Base-by-base conservation (phyloP, 2,329 filamentous ascomycete species). In the Colletotrichum orbiculare region DNA sequence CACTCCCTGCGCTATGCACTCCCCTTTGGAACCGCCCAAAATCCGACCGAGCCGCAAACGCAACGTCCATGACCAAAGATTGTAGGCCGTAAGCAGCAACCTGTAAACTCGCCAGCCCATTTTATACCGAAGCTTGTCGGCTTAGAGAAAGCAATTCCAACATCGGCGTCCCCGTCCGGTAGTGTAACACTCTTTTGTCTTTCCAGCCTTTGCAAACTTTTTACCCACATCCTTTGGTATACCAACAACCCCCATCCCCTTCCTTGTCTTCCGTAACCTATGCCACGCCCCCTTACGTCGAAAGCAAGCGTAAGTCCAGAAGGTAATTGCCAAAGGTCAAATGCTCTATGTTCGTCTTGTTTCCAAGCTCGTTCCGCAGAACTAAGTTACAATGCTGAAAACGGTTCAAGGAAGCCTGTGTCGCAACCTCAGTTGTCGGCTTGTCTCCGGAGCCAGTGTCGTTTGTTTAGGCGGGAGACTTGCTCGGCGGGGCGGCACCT, bases 401-500 rank as follows among this genome's bases (percentile, higher is more conserved):
- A 69, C 68, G 64, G 69, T 70, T 70, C 67, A 70, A 70, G 67
- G 68, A 71, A 70, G 70, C 67, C 69, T 61, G 70, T 70, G 72
- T 68, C 72, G 67, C 70, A 63, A 67, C 69, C 67, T 63, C 53
- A 68, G 70, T 56, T 46, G 43, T 25, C n/a, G 35, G 50, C 13
- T 56, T 43, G 25, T 49, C 54, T 52, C 13, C 38, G 69, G 54
- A 60, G 52, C 61, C 54, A 60, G 58, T 56, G 52, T 17, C 37
- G 25, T 35, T 62, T 41, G 54, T 71, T 79, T 85, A 88, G 59
- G 85, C 85, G 45, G 86, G 85, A 46, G 85, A 88, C 79, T 88
- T 88, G 82, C 77, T 87, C 38, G 81, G 82, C 54, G 85, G 84
- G 59, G 82, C 84, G 59, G 81, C 79, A 15, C 82, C 81, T 65